These are phyloP conservation scores for Asclepias syriaca DNA, from an alignment of 257 asterid genomes.

Conservation along the genomic window DNA sequence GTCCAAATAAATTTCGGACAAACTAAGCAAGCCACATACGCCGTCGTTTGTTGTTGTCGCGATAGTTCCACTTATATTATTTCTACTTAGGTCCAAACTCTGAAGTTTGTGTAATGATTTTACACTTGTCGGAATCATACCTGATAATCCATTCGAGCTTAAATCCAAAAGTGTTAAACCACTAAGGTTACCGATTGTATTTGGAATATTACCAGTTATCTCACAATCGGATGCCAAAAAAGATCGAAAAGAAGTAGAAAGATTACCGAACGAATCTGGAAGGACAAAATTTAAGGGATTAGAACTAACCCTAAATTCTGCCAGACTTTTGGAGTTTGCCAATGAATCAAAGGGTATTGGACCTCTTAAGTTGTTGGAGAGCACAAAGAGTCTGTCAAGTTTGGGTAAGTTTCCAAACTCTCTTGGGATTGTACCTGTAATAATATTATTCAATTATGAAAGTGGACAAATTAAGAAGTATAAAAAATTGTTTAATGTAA, in stretches of 20 bases:
- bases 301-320: not conserved
- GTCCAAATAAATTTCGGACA: not conserved
- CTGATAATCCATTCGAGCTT: not conserved
- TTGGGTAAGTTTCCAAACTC: not conserved
- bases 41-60: not conserved
- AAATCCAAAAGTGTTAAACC: not conserved
- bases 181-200: not conserved
- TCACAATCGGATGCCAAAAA: not conserved
- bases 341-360: not conserved
- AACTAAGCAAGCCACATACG: not conserved
- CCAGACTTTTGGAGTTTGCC: not conserved
- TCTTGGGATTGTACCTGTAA: not conserved
- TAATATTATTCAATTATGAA: no score
- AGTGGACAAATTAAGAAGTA: no score
- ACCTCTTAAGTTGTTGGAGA: slow-evolving; percentile 14
- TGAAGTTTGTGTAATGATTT: slow-evolving; percentile 3
- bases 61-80: not conserved
- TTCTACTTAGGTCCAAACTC: not conserved
- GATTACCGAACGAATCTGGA: not conserved
- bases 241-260: not conserved
- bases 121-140: not conserved
- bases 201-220: not conserved
- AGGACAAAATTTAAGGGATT: not conserved
- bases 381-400: not conserved
- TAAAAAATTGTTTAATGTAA: no score